These are phyloP conservation scores for Cytospora mali DNA, from an alignment of 2,329 filamentous ascomycete genomes.

Conservation along the genomic window DNA sequence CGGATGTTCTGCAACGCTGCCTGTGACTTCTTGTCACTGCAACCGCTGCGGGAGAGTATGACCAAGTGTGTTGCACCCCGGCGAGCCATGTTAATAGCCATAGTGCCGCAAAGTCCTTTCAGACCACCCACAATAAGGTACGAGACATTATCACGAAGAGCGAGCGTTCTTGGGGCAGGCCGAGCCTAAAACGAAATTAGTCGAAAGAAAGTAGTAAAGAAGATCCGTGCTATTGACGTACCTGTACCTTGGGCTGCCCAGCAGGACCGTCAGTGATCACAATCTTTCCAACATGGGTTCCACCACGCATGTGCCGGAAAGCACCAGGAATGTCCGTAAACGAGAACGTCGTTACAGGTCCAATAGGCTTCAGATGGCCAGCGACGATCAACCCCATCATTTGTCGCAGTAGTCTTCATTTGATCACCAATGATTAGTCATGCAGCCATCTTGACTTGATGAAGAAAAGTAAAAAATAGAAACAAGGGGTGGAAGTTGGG, in stretches of 20 bases:
- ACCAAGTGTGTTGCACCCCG: slow-evolving; percentile 37
- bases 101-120: slow-evolving; percentile 37
- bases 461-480: neutral
- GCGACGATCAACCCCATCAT: too few relatives aligned
- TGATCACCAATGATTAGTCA: too few relatives aligned
- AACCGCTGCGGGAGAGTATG: slow-evolving; percentile 35
- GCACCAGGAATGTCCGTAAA: slow-evolving; percentile 36
- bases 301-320: slow-evolving; percentile 41
- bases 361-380: neutral
- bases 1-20: slow-evolving; percentile 31
- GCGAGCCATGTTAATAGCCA: slow-evolving; percentile 35
- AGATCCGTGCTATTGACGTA: too few relatives aligned
- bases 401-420: too few relatives aligned
- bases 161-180: slow-evolving; percentile 16
- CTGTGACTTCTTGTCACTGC: neutral
- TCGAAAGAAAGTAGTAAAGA: neutral
- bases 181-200: too few relatives aligned
- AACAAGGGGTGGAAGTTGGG: neutral
- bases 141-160: slow-evolving; percentile 28
- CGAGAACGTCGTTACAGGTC: slow-evolving; percentile 28
- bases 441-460: too few relatives aligned
- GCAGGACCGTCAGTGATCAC: slow-evolving; percentile 36
- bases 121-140: slow-evolving; percentile 40
- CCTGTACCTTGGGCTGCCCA: slow-evolving; percentile 30
- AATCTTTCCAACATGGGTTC: slow-evolving; percentile 37